phyloP scores from a whole-genome alignment of 495 filamentous ascomycete genomes.

The Aspergillus sparsus region DNA sequence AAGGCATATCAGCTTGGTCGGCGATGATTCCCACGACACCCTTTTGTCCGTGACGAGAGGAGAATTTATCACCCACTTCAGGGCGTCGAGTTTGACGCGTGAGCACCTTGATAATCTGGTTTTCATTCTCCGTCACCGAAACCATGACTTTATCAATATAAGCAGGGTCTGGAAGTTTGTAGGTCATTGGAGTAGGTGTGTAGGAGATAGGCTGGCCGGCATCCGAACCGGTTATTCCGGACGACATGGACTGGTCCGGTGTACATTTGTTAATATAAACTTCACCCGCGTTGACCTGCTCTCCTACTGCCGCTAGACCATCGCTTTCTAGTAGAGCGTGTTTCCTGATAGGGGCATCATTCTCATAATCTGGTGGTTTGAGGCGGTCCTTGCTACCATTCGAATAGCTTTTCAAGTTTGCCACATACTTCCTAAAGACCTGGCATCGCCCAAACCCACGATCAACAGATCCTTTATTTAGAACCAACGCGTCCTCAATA shows the following conservation, averaged over 20 bases:
- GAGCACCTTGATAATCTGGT: conserved; percentile 82
- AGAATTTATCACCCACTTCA: conserved; percentile 97
- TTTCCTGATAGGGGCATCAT: conserved; percentile 66
- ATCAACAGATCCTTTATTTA: conserved; percentile 94
- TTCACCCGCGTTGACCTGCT: conserved; percentile 69
- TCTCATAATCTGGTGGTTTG: conserved; percentile 58
- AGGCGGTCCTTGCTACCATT: conserved; percentile 78
- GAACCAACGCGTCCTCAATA: conserved; percentile 95
- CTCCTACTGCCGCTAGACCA: conserved; percentile 82
- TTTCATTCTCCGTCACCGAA: conserved; percentile 79
- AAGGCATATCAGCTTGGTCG: conserved; percentile 95
- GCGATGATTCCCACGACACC: conserved; percentile 96
- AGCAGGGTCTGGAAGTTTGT: conserved; percentile 78
- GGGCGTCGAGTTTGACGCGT: conserved; percentile 90
- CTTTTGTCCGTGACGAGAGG: conserved; percentile 96
- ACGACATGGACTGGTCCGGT: conserved; percentile 69
- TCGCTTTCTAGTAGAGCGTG: conserved; percentile 74
- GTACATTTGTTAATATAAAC: conserved; percentile 85
- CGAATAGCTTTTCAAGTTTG: conserved; percentile 74
- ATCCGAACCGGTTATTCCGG: conserved; percentile 62
- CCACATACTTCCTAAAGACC: conserved; percentile 85
- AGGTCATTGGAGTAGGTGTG: conserved; percentile 70
- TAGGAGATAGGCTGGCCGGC: conserved; percentile 58
- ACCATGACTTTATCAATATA: conserved; percentile 96
- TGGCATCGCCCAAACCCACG: conserved; percentile 95